Evolutionary conservation across 345 rosid genomes (phyloP).

Genomic region (Gossypium raimondii): DNA sequence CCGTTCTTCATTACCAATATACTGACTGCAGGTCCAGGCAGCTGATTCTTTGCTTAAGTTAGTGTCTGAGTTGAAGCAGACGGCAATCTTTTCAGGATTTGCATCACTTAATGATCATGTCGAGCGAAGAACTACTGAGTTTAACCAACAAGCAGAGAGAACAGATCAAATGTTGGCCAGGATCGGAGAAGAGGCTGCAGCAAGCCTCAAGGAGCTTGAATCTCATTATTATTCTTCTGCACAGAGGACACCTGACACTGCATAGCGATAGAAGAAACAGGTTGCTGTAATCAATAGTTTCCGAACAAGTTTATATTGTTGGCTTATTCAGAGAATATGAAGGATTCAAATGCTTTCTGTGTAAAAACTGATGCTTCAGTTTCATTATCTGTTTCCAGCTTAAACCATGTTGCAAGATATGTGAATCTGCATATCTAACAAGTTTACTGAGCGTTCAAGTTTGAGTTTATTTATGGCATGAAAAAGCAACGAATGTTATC

Average conservation of each 20-base stretch:
- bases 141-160: constrained; percentile 58
- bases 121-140: constrained; percentile 65
- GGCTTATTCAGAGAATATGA: background rate
- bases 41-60: constrained; percentile 82
- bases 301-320: background rate
- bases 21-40: constrained; percentile 63
- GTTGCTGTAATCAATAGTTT: background rate
- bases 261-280: background rate
- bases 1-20: background rate
- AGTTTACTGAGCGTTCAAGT: too few relatives aligned
- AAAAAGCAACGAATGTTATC: background rate
- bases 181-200: constrained; percentile 80
- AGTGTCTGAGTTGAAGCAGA: constrained; percentile 85
- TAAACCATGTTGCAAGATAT: too few relatives aligned
- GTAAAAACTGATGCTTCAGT: background rate
- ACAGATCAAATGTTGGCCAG: constrained; percentile 59
- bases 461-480: background rate
- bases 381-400: background rate
- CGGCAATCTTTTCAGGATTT: constrained; percentile 84
- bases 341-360: too few relatives aligned
- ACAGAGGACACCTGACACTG: constrained; percentile 33
- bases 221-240: constrained; percentile 73
- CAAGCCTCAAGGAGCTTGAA: constrained; percentile 82
- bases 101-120: constrained; percentile 90
- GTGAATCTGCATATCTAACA: too few relatives aligned